Base-by-base conservation (phyloP, 2,329 filamentous ascomycete genomes). In the Penicillium occitanis region DNA sequence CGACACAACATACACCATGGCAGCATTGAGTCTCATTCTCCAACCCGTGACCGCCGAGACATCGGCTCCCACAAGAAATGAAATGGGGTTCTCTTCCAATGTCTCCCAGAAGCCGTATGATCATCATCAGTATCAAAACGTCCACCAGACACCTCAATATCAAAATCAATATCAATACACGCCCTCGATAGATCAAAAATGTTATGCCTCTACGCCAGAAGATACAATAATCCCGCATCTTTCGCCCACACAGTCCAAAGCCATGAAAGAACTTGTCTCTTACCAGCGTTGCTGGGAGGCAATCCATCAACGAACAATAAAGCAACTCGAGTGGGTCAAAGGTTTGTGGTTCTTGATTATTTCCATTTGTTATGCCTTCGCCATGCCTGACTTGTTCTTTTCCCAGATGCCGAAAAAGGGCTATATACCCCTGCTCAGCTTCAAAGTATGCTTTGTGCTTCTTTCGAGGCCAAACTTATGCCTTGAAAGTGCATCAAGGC, bases 211-310 rank as follows among this genome's bases (percentile, higher is more conserved):
- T 19, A 19, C n/a, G 6, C n/a, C n/a, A 10, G 42, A 46, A 11
- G n/a, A 46, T 10, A 46, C 42, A 22, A 10, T 19, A 10, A 46
- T 46, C 19, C 42, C 42, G 13, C 42, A 46, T 19, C n/a, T 46
- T 19, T 46, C n/a, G 42, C 42, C 42, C 33, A 25, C 44, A 17
- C 44, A 51, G n/a, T 37, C 44, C 7, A 40, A 50, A 14, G 22
- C 35, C 14, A 19, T 65, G 25, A 57, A 65, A 19, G 63, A 65
- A 13, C 11, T 65, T 4, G 33, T 40, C 55, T 44, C 22, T n/a
- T 65, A 65, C 37, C 63, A 65, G 35, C 55, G 63, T 14, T 51
- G 30, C 19, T 65, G 63, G 63, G 63, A 65, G 10, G 63, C 55
- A 40, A 61, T 65, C 55, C 57, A 65, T 33, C 63, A 65, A 22